phyloP scores from a whole-genome alignment of 192 early-diverging fungal genomes.

The Powellomyces hirtus region DNA sequence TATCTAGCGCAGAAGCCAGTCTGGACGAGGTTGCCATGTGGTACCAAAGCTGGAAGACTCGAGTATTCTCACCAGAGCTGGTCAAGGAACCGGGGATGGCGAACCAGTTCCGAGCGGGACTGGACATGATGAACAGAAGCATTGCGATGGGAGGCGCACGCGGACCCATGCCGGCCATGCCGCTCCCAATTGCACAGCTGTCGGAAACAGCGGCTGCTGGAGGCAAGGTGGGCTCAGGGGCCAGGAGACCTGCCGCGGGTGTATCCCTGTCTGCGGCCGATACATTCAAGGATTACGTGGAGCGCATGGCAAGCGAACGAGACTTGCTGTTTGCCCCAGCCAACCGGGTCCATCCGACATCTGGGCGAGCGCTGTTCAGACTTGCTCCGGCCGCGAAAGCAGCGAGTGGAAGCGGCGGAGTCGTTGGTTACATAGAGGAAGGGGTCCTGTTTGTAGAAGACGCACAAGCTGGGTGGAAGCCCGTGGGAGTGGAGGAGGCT shows the following conservation, averaged over 20 bases:
- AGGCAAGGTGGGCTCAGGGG: conserved; percentile 9
- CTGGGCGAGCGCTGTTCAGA: conserved; percentile 58
- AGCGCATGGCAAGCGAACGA: conserved; percentile 51
- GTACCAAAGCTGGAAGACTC: conserved; percentile 65
- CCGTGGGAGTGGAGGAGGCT: conserved; percentile 55
- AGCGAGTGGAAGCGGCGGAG: conserved; percentile 42
- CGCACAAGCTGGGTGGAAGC: conserved; percentile 50
- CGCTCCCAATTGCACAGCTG: conserved; percentile 25
- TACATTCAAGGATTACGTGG: conserved; percentile 59
- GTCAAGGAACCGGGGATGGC: conserved; percentile 44
- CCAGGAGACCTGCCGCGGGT: conserved; percentile 12
- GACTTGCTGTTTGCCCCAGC: conserved; percentile 56
- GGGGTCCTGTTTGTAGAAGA: conserved; percentile 62
- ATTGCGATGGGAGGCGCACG: conserved; percentile 26
- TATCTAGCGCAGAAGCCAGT: conserved; percentile 49
- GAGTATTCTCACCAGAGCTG: conserved; percentile 48
- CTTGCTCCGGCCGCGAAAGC: conserved; percentile 41
- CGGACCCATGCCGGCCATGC: conserved; percentile 31
- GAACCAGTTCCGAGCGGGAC: conserved; percentile 58
- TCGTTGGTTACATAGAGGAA: conserved; percentile 60
- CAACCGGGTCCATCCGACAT: conserved; percentile 41
- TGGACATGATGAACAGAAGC: conserved; percentile 68
- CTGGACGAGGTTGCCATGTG: conserved; percentile 67
- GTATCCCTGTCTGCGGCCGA: conserved; percentile 27
- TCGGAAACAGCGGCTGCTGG: conserved; percentile 20